Conservation (phyloP, 2,329 filamentous ascomycete genomes). For the Gremmenia infestans region DNA sequence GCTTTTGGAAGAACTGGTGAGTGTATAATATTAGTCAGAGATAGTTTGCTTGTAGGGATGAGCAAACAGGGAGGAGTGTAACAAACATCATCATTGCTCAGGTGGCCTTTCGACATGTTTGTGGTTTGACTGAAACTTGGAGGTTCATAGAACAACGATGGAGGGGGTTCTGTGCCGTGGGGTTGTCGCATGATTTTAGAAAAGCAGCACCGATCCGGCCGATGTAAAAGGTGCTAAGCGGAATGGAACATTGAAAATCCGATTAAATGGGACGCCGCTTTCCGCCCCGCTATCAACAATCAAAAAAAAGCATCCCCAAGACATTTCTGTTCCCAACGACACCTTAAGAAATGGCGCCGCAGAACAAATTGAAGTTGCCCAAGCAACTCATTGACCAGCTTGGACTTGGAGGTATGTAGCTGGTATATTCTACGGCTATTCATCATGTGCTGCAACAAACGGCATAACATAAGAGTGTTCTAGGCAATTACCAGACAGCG, state of each 20-base stretch:
- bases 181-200: background rate
- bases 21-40: conserved; percentile 17
- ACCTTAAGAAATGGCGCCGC: conserved; percentile 20
- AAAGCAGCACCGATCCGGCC: no score
- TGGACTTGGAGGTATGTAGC: conserved; percentile 30
- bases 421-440: no score
- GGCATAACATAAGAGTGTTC: no score
- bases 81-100: conserved; percentile 57
- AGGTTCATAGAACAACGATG: background rate
- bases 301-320: conserved; percentile 6
- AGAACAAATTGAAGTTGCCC: conserved; percentile 39
- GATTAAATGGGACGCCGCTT: no score
- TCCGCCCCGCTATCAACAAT: no score
- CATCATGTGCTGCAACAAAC: no score
- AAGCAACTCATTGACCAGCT: conserved; percentile 41
- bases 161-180: background rate
- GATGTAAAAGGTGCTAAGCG: no score
- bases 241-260: no score
- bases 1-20: conserved; percentile 61
- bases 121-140: background rate
- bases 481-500: background rate
- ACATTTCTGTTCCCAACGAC: background rate
- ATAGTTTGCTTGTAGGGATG: background rate
- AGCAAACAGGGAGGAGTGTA: background rate
- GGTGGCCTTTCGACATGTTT: conserved; percentile 44